Percentiles rank a stretch among this genome's conserved stretches.
Conservation (phyloP, 2,329 filamentous ascomycete species). For the Phialophora macrospora region DNA sequence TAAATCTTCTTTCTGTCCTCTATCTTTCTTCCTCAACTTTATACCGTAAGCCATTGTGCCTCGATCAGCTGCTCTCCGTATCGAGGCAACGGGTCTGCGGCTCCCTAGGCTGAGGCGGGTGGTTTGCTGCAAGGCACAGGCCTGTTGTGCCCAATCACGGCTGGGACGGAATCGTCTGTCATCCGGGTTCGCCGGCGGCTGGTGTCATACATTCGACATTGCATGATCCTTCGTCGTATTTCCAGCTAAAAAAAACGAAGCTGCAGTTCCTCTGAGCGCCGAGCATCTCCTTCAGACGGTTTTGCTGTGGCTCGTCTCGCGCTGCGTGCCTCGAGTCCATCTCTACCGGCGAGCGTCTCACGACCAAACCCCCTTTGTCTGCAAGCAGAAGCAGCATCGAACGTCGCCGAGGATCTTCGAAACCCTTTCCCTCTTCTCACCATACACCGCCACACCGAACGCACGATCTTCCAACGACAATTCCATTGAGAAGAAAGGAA, state of each 20-base stretch:
- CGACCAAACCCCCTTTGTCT: conserved; percentile 7
- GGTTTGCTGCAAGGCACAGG: conserved; percentile 35
- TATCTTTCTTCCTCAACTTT: conserved; percentile 22
- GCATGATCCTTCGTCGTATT: conserved; percentile 15
- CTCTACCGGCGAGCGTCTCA: conserved; percentile 4
- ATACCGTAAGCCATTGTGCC: conserved; percentile 1
- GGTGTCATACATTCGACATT: conserved; percentile 28
- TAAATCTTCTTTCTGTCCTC: conserved; percentile 15
- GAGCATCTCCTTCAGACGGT: conserved; percentile 9
- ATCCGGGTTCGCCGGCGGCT: background rate
- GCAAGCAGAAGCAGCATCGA: background rate
- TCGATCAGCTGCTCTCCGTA: conserved; percentile 21
- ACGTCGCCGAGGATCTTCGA: conserved; percentile 7
- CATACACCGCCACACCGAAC: conserved; percentile 31
- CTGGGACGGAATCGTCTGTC: conserved; percentile 1
- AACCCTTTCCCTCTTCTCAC: conserved; percentile 12
- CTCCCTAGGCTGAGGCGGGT: conserved; percentile 23
- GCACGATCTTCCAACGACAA: conserved; percentile 16
- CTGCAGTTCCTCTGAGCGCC: conserved; percentile 4
- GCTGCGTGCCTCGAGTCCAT: conserved; percentile 7
- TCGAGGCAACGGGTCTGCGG: conserved; percentile 16
- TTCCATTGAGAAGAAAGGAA: conserved; percentile 2
- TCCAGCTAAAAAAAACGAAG: conserved; percentile 13
- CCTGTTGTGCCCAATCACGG: conserved; percentile 20
- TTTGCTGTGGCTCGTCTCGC: conserved; percentile 9